Percentiles rank a stretch among this genome's conserved stretches.
Conservation (phyloP, 148 eudicot genomes). For the Diospyros lotus region DNA sequence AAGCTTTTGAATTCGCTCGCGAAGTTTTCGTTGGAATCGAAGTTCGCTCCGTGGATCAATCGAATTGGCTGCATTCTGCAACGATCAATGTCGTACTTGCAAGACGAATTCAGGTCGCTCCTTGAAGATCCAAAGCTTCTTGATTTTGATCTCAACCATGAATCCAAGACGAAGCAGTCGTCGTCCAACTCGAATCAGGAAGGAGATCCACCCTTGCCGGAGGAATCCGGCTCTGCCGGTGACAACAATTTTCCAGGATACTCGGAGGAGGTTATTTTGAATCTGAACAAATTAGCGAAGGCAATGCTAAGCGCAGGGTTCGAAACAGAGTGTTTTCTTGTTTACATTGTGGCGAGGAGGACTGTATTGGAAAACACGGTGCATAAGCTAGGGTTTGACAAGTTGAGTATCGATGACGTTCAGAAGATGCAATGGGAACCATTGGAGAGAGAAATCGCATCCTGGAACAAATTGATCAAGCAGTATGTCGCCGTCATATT, state of each 20-base stretch:
- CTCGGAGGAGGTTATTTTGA: slow-evolving; percentile 24
- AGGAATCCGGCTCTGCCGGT: slow-evolving; percentile 3
- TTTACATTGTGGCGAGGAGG: slow-evolving; percentile 29
- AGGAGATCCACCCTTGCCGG: background rate
- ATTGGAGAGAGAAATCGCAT: slow-evolving; percentile 34
- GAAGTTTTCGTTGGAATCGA: slow-evolving; percentile 19
- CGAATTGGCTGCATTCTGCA: slow-evolving; percentile 33
- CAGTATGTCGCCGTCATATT: slow-evolving; percentile 18
- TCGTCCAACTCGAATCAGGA: slow-evolving; percentile 16
- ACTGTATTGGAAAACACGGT: slow-evolving; percentile 29
- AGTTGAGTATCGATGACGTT: slow-evolving; percentile 41
- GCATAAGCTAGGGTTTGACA: slow-evolving; percentile 30
- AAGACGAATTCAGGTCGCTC: slow-evolving; percentile 41
- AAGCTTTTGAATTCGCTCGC: slow-evolving; percentile 19
- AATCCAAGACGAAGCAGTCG: slow-evolving; percentile 17
- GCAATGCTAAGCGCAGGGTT: slow-evolving; percentile 30
- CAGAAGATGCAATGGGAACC: slow-evolving; percentile 46
- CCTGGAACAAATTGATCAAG: slow-evolving; percentile 34
- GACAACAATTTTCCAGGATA: slow-evolving; percentile 31
- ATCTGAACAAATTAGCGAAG: slow-evolving; percentile 19
- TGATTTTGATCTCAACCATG: slow-evolving; percentile 2
- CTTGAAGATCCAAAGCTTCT: slow-evolving; percentile 22
- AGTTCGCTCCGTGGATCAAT: slow-evolving; percentile 29
- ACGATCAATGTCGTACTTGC: slow-evolving; percentile 41
- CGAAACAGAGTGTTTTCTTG: slow-evolving; percentile 35